These are phyloP conservation scores for Mucor lusitanicus DNA, from an alignment of 371 early-diverging fungal genomes.

Conservation along the genomic window DNA sequence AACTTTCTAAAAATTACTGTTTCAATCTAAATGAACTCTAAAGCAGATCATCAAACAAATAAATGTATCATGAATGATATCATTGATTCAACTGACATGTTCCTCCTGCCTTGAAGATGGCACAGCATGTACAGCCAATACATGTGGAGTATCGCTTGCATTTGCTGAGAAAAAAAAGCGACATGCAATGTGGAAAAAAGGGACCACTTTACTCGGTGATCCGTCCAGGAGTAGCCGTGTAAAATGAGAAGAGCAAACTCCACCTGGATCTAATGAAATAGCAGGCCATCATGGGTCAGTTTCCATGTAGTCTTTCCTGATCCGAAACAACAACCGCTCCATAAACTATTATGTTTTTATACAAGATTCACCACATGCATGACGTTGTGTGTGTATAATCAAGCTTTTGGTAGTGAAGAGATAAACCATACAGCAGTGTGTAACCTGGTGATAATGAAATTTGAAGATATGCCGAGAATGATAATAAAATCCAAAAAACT, in stretches of 20 bases:
- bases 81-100: not conserved
- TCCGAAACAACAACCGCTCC: not conserved
- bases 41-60: constrained; percentile 1
- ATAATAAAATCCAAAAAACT: constrained; percentile 3
- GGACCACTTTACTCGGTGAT: no score
- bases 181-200: not conserved
- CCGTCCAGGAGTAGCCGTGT: not conserved
- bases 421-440: not conserved
- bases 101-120: not conserved
- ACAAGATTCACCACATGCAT: not conserved
- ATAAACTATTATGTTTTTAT: not conserved
- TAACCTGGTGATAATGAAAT: constrained; percentile 9
- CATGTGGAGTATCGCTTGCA: not conserved
- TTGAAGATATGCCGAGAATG: constrained; percentile 7
- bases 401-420: not conserved
- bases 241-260: not conserved
- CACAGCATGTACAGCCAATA: not conserved
- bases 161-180: not conserved
- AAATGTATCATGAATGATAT: constrained; percentile 3
- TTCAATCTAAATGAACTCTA: constrained; percentile 1
- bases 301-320: not conserved
- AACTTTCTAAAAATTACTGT: not conserved
- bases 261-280: not conserved
- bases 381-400: not conserved
- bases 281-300: not conserved